Conservation (phyloP, 768 basidiomycete genomes). For the Boletus rex-veris region DNA sequence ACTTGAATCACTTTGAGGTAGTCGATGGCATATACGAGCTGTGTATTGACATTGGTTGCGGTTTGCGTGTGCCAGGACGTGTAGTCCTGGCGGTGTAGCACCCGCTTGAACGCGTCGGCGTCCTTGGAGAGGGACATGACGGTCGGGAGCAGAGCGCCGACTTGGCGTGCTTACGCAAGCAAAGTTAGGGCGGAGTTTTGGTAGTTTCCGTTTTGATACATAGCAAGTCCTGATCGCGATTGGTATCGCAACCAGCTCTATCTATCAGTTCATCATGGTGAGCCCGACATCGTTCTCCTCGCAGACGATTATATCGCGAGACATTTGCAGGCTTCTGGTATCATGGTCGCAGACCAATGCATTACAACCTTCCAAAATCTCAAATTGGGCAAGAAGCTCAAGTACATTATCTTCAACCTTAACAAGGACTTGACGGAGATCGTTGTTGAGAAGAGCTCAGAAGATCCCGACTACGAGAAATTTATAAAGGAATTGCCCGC, state of each 20-base stretch:
- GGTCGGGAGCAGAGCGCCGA: background rate
- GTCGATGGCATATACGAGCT: constrained; percentile 80
- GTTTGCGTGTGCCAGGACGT: constrained; percentile 87
- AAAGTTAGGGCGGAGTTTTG: constrained; percentile 26
- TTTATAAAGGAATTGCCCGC: constrained; percentile 75
- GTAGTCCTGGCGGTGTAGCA: constrained; percentile 62
- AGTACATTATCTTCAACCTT: constrained; percentile 84
- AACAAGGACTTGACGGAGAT: constrained; percentile 62
- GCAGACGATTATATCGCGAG: background rate
- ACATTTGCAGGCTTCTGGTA: constrained; percentile 27
- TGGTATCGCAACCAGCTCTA: constrained; percentile 21
- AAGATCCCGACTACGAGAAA: constrained; percentile 53
- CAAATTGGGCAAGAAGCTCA: constrained; percentile 50
- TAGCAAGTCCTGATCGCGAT: constrained; percentile 20
- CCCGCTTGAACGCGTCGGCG: constrained; percentile 64
- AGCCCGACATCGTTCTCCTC: constrained; percentile 10
- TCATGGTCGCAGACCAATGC: constrained; percentile 56
- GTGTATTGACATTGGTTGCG: constrained; percentile 82
- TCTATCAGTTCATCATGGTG: constrained; percentile 31
- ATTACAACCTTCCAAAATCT: constrained; percentile 6
- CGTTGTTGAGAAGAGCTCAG: constrained; percentile 64
- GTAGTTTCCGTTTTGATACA: constrained; percentile 4
- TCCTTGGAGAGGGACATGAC: constrained; percentile 70
- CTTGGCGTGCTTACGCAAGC: constrained; percentile 21
- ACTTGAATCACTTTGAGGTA: constrained; percentile 61